Conservation (phyloP, 169 alveolate genomes). For the Plasmodium vivax region DNA sequence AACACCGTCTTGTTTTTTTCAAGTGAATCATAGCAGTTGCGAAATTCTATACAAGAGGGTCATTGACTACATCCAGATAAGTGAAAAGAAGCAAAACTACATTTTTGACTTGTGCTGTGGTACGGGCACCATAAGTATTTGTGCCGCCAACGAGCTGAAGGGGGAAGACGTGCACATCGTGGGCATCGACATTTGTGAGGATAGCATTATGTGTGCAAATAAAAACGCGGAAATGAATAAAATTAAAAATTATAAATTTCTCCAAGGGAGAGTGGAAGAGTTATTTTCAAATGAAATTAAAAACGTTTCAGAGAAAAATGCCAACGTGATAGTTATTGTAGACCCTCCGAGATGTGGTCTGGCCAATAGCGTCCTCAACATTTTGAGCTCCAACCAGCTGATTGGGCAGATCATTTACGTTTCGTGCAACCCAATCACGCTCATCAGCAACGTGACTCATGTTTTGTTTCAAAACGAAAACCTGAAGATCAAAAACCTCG, state of each 20-base stretch:
- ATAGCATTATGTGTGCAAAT: conserved; percentile 70
- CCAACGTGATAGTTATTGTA: conserved; percentile 65
- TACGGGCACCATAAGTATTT: conserved; percentile 71
- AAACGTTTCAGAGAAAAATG: conserved; percentile 16
- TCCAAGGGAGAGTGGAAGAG: conserved; percentile 74
- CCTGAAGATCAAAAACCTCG: conserved; percentile 53
- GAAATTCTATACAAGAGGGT: conserved; percentile 61
- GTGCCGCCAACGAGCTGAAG: conserved; percentile 60
- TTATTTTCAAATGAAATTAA: conserved; percentile 56
- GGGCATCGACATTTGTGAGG: conserved; percentile 74
- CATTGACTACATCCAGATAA: conserved; percentile 48
- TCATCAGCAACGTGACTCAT: conserved; percentile 53
- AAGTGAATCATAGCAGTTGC: conserved; percentile 70
- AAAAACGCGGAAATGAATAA: conserved; percentile 70
- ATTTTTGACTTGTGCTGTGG: conserved; percentile 76
- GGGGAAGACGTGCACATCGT: conserved; percentile 27
- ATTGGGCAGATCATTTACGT: conserved; percentile 73
- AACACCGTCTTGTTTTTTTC: conserved; percentile 76
- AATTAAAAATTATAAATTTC: conserved; percentile 69
- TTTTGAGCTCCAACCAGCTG: conserved; percentile 32
- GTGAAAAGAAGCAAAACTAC: conserved; percentile 34
- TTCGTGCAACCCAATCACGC: conserved; percentile 66
- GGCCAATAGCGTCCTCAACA: conserved; percentile 53
- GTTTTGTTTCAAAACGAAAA: conserved; percentile 63
- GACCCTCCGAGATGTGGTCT: conserved; percentile 75